phyloP scores from a whole-genome alignment of 2,329 filamentous ascomycete species.

The Penicillium polonicum region DNA sequence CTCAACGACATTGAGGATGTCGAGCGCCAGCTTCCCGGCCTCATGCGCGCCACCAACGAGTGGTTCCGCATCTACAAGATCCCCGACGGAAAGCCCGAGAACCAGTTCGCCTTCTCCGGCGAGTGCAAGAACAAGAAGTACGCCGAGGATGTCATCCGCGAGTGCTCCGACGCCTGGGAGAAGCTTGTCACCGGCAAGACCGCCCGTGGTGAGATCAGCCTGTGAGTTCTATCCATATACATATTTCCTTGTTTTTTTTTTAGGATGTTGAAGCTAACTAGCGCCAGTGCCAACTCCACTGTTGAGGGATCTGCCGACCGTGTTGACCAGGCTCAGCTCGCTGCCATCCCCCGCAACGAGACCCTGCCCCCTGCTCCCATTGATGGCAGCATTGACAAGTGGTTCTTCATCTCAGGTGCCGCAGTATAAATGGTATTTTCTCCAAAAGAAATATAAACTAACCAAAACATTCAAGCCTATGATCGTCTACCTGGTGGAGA shows the following conservation, averaged over 20 bases:
- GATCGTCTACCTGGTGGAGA: slow-evolving; percentile 1
- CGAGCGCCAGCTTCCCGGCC: slow-evolving; percentile 94
- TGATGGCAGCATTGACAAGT: slow-evolving; percentile 97
- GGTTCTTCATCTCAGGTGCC: slow-evolving; percentile 99
- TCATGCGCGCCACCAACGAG: slow-evolving; percentile 96
- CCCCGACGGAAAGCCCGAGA: slow-evolving; percentile 99
- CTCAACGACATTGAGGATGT: slow-evolving; percentile 99
- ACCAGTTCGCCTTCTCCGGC: slow-evolving; percentile 99
- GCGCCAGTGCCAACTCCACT: slow-evolving; percentile 71
- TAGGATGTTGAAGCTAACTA: slow-evolving; percentile 12
- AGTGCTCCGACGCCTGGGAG: slow-evolving; percentile 97
- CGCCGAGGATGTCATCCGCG: slow-evolving; percentile 89
- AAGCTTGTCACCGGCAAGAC: slow-evolving; percentile 91
- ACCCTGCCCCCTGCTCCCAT: slow-evolving; percentile 83
- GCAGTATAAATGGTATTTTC: slow-evolving; percentile 60
- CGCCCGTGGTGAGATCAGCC: slow-evolving; percentile 70
- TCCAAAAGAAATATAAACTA: slow-evolving; percentile 19
- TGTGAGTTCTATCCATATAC: slow-evolving; percentile 60
- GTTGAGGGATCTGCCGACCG: slow-evolving; percentile 72
- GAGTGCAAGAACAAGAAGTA: slow-evolving; percentile 99
- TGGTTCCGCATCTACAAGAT: slow-evolving; percentile 99
- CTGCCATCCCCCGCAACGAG: slow-evolving; percentile 75
- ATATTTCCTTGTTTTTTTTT: not conserved
- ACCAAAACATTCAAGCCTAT: slow-evolving; percentile 22
- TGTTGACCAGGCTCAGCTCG: slow-evolving; percentile 67